Percentiles rank a stretch among this genome's conserved stretches.
phyloP scores from a whole-genome alignment of 129 eudicot genomes.

The Helianthus annuus region HanXRQr2.0-SUNRISE NC_035437.2:169875282-169875781 shows the following conservation, averaged over 20 bases:
- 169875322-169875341: conserved; percentile 75
- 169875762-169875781: too few species aligned
- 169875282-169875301: conserved; percentile 56
- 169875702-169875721: too few species aligned
- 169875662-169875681: neutral
- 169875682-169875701: neutral
- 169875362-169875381: conserved; percentile 49
- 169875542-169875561: conserved; percentile 53
- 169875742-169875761: too few species aligned
- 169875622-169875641: conserved; percentile 51
- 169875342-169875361: conserved; percentile 50
- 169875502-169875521: conserved; percentile 50
- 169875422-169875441: conserved; percentile 33
- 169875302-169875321: conserved; percentile 57
- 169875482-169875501: conserved; percentile 17
- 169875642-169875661: conserved; percentile 46
- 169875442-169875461: conserved; percentile 37
- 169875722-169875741: too few species aligned
- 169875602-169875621: conserved; percentile 26
- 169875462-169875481: conserved; percentile 16
- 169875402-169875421: conserved; percentile 58
- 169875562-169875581: conserved; percentile 22
- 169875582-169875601: conserved; percentile 21
- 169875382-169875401: conserved; percentile 71
- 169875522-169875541: conserved; percentile 44